Conservation (phyloP, 176 grass and related monocot genomes). For the Cenchrus americanus region DNA sequence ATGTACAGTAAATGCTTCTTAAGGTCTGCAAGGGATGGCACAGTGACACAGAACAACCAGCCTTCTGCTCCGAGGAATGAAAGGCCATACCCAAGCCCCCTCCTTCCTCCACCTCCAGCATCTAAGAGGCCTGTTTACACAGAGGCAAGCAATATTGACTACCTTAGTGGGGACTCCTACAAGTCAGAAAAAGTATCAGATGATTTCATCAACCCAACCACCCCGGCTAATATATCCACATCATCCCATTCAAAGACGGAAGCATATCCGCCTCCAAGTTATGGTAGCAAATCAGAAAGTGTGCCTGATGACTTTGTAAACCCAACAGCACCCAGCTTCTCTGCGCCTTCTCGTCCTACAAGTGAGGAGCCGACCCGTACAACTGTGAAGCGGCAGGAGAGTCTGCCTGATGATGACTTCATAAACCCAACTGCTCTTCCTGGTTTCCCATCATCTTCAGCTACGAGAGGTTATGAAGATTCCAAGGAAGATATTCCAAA, state of each 20-base stretch:
- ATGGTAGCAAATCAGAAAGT: conserved; percentile 27
- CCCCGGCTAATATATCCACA: conserved; percentile 40
- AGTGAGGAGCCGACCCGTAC: conserved; percentile 24
- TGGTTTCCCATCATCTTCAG: conserved; percentile 50
- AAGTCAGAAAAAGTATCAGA: conserved; percentile 58
- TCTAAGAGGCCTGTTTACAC: conserved; percentile 68
- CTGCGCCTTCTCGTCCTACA: conserved; percentile 36
- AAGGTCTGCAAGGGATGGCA: conserved; percentile 77
- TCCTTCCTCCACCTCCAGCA: conserved; percentile 77
- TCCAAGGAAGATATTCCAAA: conserved; percentile 66
- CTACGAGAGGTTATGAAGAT: conserved; percentile 49
- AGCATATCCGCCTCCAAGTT: conserved; percentile 29
- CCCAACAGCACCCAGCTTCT: conserved; percentile 56
- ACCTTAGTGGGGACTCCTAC: conserved; percentile 71
- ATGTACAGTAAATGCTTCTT: conserved; percentile 41
- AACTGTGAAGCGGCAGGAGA: conserved; percentile 36
- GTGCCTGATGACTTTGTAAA: conserved; percentile 55
- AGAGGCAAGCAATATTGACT: conserved; percentile 53
- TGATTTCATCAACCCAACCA: conserved; percentile 59
- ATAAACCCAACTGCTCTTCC: conserved; percentile 63
- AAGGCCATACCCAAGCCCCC: conserved; percentile 54
- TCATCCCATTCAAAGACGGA: conserved; percentile 47
- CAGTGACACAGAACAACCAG: conserved; percentile 53
- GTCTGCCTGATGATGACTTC: conserved; percentile 59
- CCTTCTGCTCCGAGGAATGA: conserved; percentile 49